Percentiles rank a stretch among this genome's conserved stretches.
phyloP scores from a whole-genome alignment of 257 asterid genomes.

The Solanum tarapatanum region DNA sequence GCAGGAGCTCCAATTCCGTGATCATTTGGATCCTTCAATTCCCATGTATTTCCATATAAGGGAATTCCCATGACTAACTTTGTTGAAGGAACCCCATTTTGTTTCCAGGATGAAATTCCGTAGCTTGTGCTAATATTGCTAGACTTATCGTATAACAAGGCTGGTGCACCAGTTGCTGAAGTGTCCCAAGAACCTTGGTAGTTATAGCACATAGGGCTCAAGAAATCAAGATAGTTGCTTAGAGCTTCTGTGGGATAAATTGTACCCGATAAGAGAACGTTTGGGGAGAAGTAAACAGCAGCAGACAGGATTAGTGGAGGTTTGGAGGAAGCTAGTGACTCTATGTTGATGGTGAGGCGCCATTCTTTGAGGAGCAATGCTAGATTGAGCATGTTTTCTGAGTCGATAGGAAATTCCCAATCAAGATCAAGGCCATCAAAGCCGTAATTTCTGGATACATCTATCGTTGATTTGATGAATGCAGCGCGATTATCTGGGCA shows the following conservation, averaged over 20 bases:
- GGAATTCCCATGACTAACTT: slow-evolving; percentile 63
- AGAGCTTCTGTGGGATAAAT: slow-evolving; percentile 21
- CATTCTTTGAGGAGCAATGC: slow-evolving; percentile 29
- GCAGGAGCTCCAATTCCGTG: slow-evolving; percentile 57
- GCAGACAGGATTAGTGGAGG: slow-evolving; percentile 34
- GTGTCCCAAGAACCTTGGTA: slow-evolving; percentile 50
- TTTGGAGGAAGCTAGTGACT: slow-evolving; percentile 13
- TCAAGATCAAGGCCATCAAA: slow-evolving; percentile 56
- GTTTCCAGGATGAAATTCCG: slow-evolving; percentile 51
- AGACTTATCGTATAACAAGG: slow-evolving; percentile 29
- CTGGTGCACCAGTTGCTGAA: slow-evolving; percentile 33
- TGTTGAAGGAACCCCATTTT: slow-evolving; percentile 10
- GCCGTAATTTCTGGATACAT: slow-evolving; percentile 19
- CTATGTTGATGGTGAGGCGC: slow-evolving; percentile 20
- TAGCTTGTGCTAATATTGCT: slow-evolving; percentile 49
- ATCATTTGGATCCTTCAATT: slow-evolving; percentile 34
- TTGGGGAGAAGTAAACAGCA: slow-evolving; percentile 36
- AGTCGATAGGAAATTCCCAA: slow-evolving; percentile 39
- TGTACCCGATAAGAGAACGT: slow-evolving; percentile 6
- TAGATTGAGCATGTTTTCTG: slow-evolving; percentile 36
- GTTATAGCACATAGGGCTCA: slow-evolving; percentile 36
- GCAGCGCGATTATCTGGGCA: slow-evolving; percentile 22
- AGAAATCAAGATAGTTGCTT: slow-evolving; percentile 21
- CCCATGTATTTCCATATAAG: slow-evolving; percentile 54
- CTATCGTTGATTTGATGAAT: slow-evolving; percentile 42